Percentiles rank a stretch among this genome's conserved stretches.
These are phyloP conservation scores for Exophiala sp. DNA, from an alignment of 2,329 filamentous ascomycete species.

Conservation along the genomic window DNA sequence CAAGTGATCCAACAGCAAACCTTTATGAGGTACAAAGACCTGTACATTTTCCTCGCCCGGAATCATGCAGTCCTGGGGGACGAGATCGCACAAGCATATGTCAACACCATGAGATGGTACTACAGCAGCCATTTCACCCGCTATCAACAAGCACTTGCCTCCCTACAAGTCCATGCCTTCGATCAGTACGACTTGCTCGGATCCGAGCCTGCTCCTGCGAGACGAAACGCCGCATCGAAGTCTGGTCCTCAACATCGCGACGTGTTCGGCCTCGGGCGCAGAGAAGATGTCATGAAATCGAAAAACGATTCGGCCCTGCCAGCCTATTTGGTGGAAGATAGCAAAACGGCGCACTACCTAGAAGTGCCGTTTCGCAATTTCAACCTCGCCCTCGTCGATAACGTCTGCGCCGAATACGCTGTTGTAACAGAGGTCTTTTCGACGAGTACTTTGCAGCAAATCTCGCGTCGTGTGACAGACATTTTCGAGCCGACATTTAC, in stretches of 20 bases:
- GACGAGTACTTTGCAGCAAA: slow-evolving; percentile 65
- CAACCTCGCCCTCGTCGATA: slow-evolving; percentile 90
- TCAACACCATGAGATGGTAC: slow-evolving; percentile 99
- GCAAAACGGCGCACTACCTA: slow-evolving; percentile 77
- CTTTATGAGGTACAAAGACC: slow-evolving; percentile 81
- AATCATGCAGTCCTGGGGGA: slow-evolving; percentile 80
- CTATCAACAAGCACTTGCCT: slow-evolving; percentile 79
- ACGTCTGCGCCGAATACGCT: slow-evolving; percentile 89
- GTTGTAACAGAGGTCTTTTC: slow-evolving; percentile 90
- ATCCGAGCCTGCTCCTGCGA: slow-evolving; percentile 68
- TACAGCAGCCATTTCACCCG: slow-evolving; percentile 87
- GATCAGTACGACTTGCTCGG: slow-evolving; percentile 83
- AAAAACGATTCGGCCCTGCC: slow-evolving; percentile 72
- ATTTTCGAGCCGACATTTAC: slow-evolving; percentile 88
- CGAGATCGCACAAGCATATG: slow-evolving; percentile 88
- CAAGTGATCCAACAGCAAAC: slow-evolving; percentile 95
- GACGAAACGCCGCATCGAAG: slow-evolving; percentile 44
- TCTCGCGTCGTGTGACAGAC: slow-evolving; percentile 78
- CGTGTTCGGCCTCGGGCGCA: slow-evolving; percentile 81
- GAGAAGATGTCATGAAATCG: slow-evolving; percentile 75
- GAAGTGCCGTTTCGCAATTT: slow-evolving; percentile 92
- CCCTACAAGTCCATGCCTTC: slow-evolving; percentile 75
- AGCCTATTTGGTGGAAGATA: slow-evolving; percentile 87
- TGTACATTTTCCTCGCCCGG: slow-evolving; percentile 79
- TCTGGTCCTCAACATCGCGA: slow-evolving; percentile 59